phyloP scores from a whole-genome alignment of 441 rosid genomes.

The Eutrema salsugineum region DNA sequence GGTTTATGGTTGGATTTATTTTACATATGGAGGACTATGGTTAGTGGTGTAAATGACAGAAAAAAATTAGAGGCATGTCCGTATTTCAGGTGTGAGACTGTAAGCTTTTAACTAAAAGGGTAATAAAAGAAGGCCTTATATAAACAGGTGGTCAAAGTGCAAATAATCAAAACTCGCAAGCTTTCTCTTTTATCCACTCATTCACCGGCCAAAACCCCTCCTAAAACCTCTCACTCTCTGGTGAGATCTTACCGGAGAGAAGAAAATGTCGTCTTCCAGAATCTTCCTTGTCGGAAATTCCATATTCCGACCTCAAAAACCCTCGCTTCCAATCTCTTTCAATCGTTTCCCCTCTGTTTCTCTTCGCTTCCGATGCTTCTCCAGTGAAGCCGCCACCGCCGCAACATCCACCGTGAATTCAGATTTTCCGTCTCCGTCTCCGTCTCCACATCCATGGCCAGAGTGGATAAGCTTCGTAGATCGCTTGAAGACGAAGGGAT shows the following conservation, averaged over 20 bases:
- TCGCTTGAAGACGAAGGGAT: constrained; percentile 65
- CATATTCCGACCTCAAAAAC: constrained; percentile 37
- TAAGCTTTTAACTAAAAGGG: not conserved
- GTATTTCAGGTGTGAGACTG: not conserved
- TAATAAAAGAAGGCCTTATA: not conserved
- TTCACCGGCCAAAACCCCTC: constrained; percentile 21
- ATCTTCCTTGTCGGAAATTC: constrained; percentile 40
- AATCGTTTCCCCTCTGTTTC: constrained; percentile 29
- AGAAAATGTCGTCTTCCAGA: constrained; percentile 49
- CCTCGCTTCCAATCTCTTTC: constrained; percentile 29
- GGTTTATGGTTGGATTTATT: too few relatives aligned
- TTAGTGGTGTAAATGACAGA: too few relatives aligned
- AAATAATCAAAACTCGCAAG: not conserved
- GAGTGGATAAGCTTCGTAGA: constrained; percentile 89
- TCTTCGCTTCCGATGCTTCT: constrained; percentile 38
- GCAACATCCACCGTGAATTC: constrained; percentile 12
- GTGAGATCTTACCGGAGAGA: constrained; percentile 11
- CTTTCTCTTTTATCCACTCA: constrained; percentile 11
- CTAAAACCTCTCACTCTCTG: constrained; percentile 27
- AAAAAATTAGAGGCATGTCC: not conserved
- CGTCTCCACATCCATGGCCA: constrained; percentile 75
- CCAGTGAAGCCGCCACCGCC: constrained; percentile 28
- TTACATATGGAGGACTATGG: too few relatives aligned
- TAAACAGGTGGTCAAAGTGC: not conserved
- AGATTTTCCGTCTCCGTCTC: constrained; percentile 8